Evolutionary conservation across 2,329 filamentous ascomycete species (phyloP).

Genomic region (Arthroderma uncinatum): DNA sequence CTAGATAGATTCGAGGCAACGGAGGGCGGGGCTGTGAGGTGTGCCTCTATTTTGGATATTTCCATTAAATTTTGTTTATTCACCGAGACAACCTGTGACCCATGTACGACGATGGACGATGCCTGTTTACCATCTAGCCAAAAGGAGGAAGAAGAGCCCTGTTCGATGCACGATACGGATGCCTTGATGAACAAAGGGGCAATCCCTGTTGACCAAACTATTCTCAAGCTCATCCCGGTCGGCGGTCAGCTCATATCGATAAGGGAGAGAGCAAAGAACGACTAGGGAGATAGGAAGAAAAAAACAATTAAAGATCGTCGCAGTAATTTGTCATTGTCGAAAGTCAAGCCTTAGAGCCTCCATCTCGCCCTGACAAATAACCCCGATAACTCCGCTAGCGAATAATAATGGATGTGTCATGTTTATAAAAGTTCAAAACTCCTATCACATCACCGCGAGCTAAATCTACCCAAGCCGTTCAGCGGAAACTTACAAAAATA

Average conservation of each 20-base stretch:
- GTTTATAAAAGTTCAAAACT: not conserved
- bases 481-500: not conserved
- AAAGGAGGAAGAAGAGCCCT: not conserved
- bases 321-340: not conserved
- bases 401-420: not conserved
- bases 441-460: not conserved
- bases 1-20: not conserved
- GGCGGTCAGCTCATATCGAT: too few relatives aligned
- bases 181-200: not conserved
- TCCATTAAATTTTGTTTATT: not conserved
- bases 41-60: not conserved
- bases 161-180: not conserved
- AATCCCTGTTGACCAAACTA: not conserved
- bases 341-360: not conserved
- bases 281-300: not conserved
- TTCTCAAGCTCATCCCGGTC: not conserved
- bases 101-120: not conserved
- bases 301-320: not conserved
- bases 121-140: not conserved
- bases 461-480: not conserved
- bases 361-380: not conserved
- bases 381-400: not conserved
- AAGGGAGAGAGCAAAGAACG: not conserved
- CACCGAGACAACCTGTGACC: not conserved
- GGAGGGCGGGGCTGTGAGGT: not conserved